These are phyloP conservation scores for Trametes maxima DNA, from an alignment of 768 basidiomycete genomes.

Conservation along the genomic window DNA sequence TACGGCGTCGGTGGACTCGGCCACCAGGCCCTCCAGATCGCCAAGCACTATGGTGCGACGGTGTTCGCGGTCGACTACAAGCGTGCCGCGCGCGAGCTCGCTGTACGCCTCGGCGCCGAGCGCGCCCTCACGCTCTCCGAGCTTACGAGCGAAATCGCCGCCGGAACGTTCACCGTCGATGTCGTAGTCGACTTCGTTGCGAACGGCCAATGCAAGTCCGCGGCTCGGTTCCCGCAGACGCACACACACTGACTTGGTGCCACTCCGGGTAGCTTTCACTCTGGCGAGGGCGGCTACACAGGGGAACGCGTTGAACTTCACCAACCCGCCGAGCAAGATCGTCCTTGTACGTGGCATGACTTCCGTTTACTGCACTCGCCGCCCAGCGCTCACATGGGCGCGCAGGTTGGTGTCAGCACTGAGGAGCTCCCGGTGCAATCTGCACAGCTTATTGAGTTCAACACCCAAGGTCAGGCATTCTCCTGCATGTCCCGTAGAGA, in stretches of 20 bases:
- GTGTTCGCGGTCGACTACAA: constrained; percentile 31
- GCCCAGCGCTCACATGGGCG: background rate
- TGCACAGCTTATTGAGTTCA: background rate
- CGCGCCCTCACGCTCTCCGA: constrained; percentile 26
- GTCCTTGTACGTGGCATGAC: background rate
- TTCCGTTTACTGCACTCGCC: background rate
- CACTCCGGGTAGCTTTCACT: background rate
- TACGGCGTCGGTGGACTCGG: constrained; percentile 22
- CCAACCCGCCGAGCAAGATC: background rate
- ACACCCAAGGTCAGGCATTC: background rate
- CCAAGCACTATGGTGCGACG: constrained; percentile 31
- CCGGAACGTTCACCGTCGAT: constrained; percentile 26
- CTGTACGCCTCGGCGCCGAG: constrained; percentile 29
- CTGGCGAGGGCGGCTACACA: background rate
- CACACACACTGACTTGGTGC: background rate
- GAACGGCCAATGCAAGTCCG: constrained; percentile 24
- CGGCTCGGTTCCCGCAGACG: background rate
- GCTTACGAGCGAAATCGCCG: constrained; percentile 14
- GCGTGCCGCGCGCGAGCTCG: constrained; percentile 27
- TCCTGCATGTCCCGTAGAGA: background rate
- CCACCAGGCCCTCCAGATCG: constrained; percentile 25
- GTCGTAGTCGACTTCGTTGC: constrained; percentile 30
- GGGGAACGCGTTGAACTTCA: background rate
- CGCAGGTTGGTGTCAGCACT: background rate
- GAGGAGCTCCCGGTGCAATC: constrained; percentile 1